phyloP scores from a whole-genome alignment of 106 monocot species.

The Dioscorea alata region DNA sequence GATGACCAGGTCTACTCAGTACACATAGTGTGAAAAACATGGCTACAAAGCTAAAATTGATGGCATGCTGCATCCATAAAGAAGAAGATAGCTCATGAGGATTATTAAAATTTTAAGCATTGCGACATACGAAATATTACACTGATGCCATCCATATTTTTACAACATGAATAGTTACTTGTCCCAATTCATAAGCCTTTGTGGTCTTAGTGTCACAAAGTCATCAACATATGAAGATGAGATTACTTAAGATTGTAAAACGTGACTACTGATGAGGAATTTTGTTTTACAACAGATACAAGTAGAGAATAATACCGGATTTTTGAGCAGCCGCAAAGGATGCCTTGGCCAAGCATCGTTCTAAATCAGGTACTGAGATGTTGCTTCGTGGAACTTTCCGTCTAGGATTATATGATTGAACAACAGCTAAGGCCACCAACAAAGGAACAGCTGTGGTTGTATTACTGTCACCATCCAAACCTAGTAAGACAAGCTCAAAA shows the following conservation, averaged over 20 bases:
- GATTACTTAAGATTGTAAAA: too few species aligned
- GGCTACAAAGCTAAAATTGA: too few species aligned
- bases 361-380: slow-evolving; percentile 68
- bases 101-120: too few species aligned
- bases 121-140: background rate
- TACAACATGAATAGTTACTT: background rate
- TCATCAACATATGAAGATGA: too few species aligned
- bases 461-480: slow-evolving; percentile 20
- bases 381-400: slow-evolving; percentile 79
- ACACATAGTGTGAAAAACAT: too few species aligned
- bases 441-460: slow-evolving; percentile 10
- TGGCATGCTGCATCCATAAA: too few species aligned
- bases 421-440: slow-evolving; percentile 87
- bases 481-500: slow-evolving; percentile 4
- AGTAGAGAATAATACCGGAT: slow-evolving; percentile 49
- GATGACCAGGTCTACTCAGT: too few species aligned
- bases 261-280: background rate
- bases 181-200: too few species aligned
- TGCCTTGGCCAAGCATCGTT: slow-evolving; percentile 69
- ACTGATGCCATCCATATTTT: background rate
- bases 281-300: background rate
- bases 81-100: too few species aligned
- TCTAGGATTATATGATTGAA: slow-evolving; percentile 88
- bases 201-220: too few species aligned
- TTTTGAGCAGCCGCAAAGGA: slow-evolving; percentile 74